Evolutionary conservation across 148 eudicot genomes (phyloP), one percentile per base, ranked within the genome.

Genomic region (Spergularia bocconei): DNA sequence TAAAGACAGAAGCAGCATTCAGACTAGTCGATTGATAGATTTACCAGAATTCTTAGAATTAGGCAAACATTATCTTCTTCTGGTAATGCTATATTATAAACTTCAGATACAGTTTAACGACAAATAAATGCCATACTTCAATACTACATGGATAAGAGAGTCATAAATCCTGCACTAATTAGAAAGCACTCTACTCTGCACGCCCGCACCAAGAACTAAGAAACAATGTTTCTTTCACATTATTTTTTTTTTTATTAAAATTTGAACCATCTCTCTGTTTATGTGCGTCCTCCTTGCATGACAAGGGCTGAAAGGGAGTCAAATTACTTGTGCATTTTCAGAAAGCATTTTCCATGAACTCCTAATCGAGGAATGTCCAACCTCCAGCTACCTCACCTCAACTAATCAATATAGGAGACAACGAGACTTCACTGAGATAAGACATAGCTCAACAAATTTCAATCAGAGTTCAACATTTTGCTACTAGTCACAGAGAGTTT

Each of bases 11-110:
- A 29, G 47, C 15, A 70, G 61, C 4, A 29, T 53, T 53, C 13
- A 17, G 53, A 53, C 61, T 66, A 51, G n/a, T 52, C 57, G 17
- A 51, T 57, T 66, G 63, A 54, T 63, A n/a, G 21, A 55, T 38
- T 0, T 3, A 61, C 11, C 2, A 13, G 36, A n/a, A n/a, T 62
- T 36, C 9, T 17, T 8, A 36, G 61, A 63, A 74, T n/a, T 58
- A 33, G 38, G 7, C 23, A 63, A 13, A 21, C 54, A 6, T 54
- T 50, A 54, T 53, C 51, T 57, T 55, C 52, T 63, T 52, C 53
- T 13, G 29, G 33, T 57, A 62, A 62, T 62, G 21, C 50, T 47
- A 8, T 54, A 21, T 17, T 29, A 73, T 73, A 29, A 60, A 21
- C 50, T n/a, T 19, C 52, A 11, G 59, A 71, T 48, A 41, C 25